Evolutionary conservation across 208 protist species (phyloP), one percentile per base, ranked within the genome.

Genomic region (Leishmania turanica): DNA sequence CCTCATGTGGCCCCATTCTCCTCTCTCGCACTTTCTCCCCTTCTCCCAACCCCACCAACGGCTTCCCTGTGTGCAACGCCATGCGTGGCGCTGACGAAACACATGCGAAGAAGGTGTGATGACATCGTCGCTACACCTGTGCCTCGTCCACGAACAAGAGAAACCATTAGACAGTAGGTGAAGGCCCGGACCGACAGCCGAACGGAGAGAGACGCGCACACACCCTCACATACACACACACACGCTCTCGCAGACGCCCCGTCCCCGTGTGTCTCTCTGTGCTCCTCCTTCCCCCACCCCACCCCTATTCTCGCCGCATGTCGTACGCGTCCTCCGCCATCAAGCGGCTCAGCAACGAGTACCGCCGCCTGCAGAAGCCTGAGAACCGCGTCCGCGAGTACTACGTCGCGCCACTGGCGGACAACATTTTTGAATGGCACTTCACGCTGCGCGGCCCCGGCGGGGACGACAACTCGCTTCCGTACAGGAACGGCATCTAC

Each of bases 381-480:
- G 75, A 83, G 4, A 87, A 91, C 42, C 92, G 91, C 31, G 88
- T 92, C 15, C 71, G 91, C 53, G 94, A 97, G 24, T 88, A 93
- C 76, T 94, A 82, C 68, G 90, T 86, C 8, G 75, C 65, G 1
- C 92, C 93, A 9, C 85, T 95, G 64, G 81, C 98, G 53, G 96
- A 99, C 21, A 99, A 99, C 88, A 93, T 99, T 34, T 99, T 99
- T 78, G 98, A 99, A 66, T 99, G 99, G 99, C 99, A 99, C 89
- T 99, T 99, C 86, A 99, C 98, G 24, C 86, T 99, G 0, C 91
- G 91, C 19, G 99, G 99, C 2, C 97, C 98, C 0, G 65, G 49
- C 31, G 76, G 80, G 31, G 78, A 84, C 1, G 75, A 80, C 37
- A 72, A 49, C 4, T 81, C 84, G 21, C 85, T 84, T 0, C 86